Base-by-base conservation (phyloP, 2,329 filamentous ascomycete genomes). In the Fusarium guadeloupense region DNA sequence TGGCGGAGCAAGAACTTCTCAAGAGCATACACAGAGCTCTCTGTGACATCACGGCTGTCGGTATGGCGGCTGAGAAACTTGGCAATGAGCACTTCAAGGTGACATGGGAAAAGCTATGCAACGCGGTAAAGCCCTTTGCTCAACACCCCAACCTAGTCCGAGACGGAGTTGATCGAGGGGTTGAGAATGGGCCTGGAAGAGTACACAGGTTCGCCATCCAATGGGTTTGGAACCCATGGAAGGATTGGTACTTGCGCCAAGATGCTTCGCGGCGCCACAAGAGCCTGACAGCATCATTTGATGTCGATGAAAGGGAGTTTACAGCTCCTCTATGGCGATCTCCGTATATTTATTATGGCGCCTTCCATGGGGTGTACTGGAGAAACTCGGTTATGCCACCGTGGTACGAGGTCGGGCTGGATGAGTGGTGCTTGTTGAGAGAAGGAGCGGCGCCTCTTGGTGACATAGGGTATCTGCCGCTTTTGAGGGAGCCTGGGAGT, bases 201-300 rank as follows among this genome's bases (percentile, higher is more conserved):
- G 30, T 60, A 9, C 55, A 60, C n/a, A 35, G 31, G 5, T 60
- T 60, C 17, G 12, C 5, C 12, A 45, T 60, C 9, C 3, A 16
- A 5, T 3, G 5, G 0, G 2, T 6, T 2, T 59, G 46, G 54
- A 37, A 42, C 2, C 54, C 54, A n/a, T 59, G 55, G 55, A 7
- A 13, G 8, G 4, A 4, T 9, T 59, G 40, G 46, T 38, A 40
- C 5, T 5, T 37, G 5, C 31, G 35, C 10, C 6, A 17, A 4
- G 39, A 58, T 26, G 43, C 34, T 5, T 12, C 12, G 3, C 33
- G 16, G 3, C 37, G 19, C 23, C 14, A 10, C 20, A 5, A 17
- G 12, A 5, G 3, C 5, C 10, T 31, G 47, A 9, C 9, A 9
- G 25, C 19, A 38, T n/a, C 31, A 14, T n/a, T n/a, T n/a, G n/a